These are phyloP conservation scores for Globisporangium mamillatum DNA, from an alignment of 352 stramenopile species.

Conservation along the genomic window DNA sequence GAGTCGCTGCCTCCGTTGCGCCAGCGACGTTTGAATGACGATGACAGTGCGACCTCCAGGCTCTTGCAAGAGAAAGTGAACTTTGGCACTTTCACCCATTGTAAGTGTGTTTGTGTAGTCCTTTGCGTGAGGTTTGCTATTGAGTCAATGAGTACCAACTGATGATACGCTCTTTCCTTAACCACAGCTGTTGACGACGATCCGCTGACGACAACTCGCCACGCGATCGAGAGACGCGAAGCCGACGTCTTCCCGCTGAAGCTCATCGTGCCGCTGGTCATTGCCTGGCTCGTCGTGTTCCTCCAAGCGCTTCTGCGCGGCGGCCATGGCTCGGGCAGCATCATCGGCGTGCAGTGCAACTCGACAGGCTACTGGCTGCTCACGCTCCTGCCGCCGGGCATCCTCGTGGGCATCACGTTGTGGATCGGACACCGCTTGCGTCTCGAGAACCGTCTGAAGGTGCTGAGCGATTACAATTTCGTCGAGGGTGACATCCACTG, in stretches of 20 bases:
- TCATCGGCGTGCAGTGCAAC: constrained; percentile 93
- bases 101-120: constrained; percentile 1
- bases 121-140: neutral
- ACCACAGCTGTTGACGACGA: constrained; percentile 34
- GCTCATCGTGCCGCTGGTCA: constrained; percentile 52
- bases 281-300: constrained; percentile 72
- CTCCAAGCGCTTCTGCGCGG: constrained; percentile 70
- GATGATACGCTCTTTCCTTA: neutral
- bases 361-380: constrained; percentile 91
- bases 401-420: constrained; percentile 64
- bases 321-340: constrained; percentile 59
- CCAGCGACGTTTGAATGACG: neutral
- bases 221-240: constrained; percentile 45
- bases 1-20: constrained; percentile 44
- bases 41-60: neutral
- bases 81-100: constrained; percentile 43
- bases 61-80: constrained; percentile 21
- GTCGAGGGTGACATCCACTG: constrained; percentile 94
- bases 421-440: constrained; percentile 57
- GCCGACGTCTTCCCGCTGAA: constrained; percentile 51
- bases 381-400: constrained; percentile 78
- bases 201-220: constrained; percentile 30
- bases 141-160: neutral
- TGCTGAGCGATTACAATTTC: constrained; percentile 75
- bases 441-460: constrained; percentile 69